Evolutionary conservation across 768 basidiomycete species (phyloP).

Genomic region (Calocera cornea): DNA sequence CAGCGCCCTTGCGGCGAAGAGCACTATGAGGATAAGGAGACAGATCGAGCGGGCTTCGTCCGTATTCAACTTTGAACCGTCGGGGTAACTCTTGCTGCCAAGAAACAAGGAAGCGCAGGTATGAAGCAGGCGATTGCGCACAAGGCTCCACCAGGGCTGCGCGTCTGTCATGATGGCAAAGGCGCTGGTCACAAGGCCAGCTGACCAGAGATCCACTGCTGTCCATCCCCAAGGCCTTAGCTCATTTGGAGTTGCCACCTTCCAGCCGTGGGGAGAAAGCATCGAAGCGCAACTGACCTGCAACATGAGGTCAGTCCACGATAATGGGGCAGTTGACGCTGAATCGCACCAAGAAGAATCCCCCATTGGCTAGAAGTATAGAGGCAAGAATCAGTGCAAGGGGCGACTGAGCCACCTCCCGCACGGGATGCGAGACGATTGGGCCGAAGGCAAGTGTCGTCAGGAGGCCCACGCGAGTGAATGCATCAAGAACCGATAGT

Average conservation of each 20-base stretch:
- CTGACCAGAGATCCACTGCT: conserved; percentile 72
- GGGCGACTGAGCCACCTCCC: conserved; percentile 47
- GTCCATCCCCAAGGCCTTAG: conserved; percentile 76
- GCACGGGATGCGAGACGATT: conserved; percentile 40
- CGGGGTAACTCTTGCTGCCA: conserved; percentile 34
- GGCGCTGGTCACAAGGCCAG: conserved; percentile 59
- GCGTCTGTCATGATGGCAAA: conserved; percentile 77
- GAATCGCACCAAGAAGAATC: conserved; percentile 60
- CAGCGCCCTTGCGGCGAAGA: conserved; percentile 52
- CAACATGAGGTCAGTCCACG: not conserved
- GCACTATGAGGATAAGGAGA: conserved; percentile 43
- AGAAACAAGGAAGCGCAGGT: conserved; percentile 17
- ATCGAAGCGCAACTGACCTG: conserved; percentile 34
- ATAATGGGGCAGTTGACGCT: conserved; percentile 28
- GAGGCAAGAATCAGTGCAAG: conserved; percentile 66
- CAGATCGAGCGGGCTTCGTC: conserved; percentile 52
- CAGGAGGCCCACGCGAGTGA: conserved; percentile 64
- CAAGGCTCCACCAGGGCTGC: conserved; percentile 50
- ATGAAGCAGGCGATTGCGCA: conserved; percentile 10
- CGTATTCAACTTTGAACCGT: conserved; percentile 33
- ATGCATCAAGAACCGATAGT: conserved; percentile 58
- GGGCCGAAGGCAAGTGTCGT: conserved; percentile 64
- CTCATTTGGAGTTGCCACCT: conserved; percentile 64
- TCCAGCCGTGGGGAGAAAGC: conserved; percentile 54
- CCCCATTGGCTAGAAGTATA: conserved; percentile 59